Evolutionary conservation across 2,329 filamentous ascomycete genomes (phyloP), one percentile per base, ranked within the genome.

Genomic region (Mariannaea sp.): DNA sequence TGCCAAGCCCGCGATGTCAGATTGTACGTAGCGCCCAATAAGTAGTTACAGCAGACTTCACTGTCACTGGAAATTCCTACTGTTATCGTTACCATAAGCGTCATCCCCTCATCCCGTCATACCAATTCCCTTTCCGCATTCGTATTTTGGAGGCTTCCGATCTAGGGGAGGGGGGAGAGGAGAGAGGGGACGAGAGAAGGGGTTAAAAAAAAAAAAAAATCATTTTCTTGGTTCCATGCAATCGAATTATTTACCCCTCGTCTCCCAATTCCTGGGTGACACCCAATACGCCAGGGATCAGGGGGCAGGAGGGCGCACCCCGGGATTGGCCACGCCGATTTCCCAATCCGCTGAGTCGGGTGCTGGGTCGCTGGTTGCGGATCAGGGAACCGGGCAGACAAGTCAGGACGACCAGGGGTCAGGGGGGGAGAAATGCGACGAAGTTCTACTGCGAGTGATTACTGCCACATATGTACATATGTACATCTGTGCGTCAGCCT

Each of bases 291-390:
- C 16, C 35, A 22, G 19, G 35, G 35, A 8, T 3, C 35, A 22
- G 17, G 35, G 35, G 35, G 35, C 19, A 3, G n/a, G n/a, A n/a
- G n/a, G 8, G 12, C 35, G 35, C 35, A 22, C 19, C 35, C 35
- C 35, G 35, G 35, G 35, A 39, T 39, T 39, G 35, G 35, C 35
- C 35, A 39, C 35, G 35, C 35, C 17, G n/a, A n/a, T n/a, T 19
- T 10, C 17, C 19, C 17, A 39, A 22, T 19, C 35, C 17, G 19
- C 17, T 10, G 35, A 39, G 7, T 13, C 13, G 12, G 19, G 35
- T 12, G 19, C 32, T 35, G 32, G 32, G 32, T 13, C 14, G 8
- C n/a, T n/a, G n/a, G n/a, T n/a, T 35, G 13, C 32, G 19, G 19
- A 38, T 7, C 5, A 38, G 3, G 33, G 17, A n/a, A 38, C 33